Base-by-base conservation (phyloP, 2,329 filamentous ascomycete genomes). In the Cylindrodendrum hubeiense region DNA sequence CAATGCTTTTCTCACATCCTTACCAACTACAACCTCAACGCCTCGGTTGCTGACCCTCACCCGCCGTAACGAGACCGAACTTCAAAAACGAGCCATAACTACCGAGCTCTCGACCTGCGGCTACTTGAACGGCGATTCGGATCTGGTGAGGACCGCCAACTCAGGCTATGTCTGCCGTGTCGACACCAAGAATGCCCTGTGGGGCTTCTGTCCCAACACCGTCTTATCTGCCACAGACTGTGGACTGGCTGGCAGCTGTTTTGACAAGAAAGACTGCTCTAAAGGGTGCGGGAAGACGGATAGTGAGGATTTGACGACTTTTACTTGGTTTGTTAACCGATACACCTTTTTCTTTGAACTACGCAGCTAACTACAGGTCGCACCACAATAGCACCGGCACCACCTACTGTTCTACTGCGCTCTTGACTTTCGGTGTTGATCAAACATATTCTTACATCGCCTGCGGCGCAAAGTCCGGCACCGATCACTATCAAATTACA, bases 131-230 rank as follows among this genome's bases (percentile, higher is more conserved):
- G 80, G 79, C 7, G 70, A 82, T 22, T 65, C 73, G 1, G 49
- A 67, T 1, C 63, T 64, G 13, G 56, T 70, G 2, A 72, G 80
- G 15, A 79, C 78, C 0, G 79, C 80, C 0, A 68, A 77, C 5
- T 37, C 66, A 0, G 81, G 78, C 0, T 82, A 70, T 43, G 74
- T 79, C 67, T 82, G 78, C 58, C 78, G 77, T 7, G 71, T 82
- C 3, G 78, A 82, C 47, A 73, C 74, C 1, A 39, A 60, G 5
- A 71, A 78, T 19, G 77, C 73, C 0, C 68, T 82, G 4, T 82
- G 80, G 79, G 80, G 80, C 0, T 79, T 82, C 70, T 83, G 80
- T 51, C 77, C 79, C 1, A 78, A 75, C 0, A 78, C 74, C 0
- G 77, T 82, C 3, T 65, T 77, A 3, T 51, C 69, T 1, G 80